Evolutionary conservation across 2,329 filamentous ascomycete species (phyloP).

Genomic region (Aquanectria penicillioides): DNA sequence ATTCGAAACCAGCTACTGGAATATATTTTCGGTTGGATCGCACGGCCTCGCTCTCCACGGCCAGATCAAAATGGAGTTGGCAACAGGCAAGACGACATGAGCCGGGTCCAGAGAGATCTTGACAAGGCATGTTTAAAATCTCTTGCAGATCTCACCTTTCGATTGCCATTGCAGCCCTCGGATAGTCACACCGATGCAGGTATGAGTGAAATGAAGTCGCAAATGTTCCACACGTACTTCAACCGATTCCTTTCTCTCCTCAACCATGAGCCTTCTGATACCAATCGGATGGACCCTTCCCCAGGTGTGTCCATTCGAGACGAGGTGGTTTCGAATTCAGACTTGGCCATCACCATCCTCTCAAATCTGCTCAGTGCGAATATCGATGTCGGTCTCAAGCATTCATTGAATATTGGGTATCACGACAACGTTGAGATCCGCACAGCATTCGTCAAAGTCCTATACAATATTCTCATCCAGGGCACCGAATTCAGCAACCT

Average conservation of each 20-base stretch:
- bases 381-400: slow-evolving; percentile 76
- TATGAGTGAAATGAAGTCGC: slow-evolving; percentile 74
- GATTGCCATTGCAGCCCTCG: slow-evolving; percentile 71
- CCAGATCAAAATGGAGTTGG: slow-evolving; percentile 53
- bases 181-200: slow-evolving; percentile 74
- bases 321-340: slow-evolving; percentile 65
- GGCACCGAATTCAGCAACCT: slow-evolving; percentile 77
- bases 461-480: slow-evolving; percentile 77
- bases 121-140: slow-evolving; percentile 73
- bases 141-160: slow-evolving; percentile 73
- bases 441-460: slow-evolving; percentile 75
- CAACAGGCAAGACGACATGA: slow-evolving; percentile 65
- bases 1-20: slow-evolving; percentile 76
- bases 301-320: slow-evolving; percentile 57
- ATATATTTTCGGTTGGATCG: slow-evolving; percentile 75
- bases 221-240: slow-evolving; percentile 79
- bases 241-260: slow-evolving; percentile 74
- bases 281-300: slow-evolving; percentile 38
- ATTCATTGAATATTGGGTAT: slow-evolving; percentile 76
- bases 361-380: slow-evolving; percentile 77
- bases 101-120: slow-evolving; percentile 70
- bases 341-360: slow-evolving; percentile 73
- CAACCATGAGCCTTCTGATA: slow-evolving; percentile 65
- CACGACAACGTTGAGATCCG: slow-evolving; percentile 76
- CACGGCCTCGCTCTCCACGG: slow-evolving; percentile 64